These are phyloP conservation scores for Albizia julibrissin DNA, from an alignment of 306 rosid species.

Conservation along the genomic window DNA sequence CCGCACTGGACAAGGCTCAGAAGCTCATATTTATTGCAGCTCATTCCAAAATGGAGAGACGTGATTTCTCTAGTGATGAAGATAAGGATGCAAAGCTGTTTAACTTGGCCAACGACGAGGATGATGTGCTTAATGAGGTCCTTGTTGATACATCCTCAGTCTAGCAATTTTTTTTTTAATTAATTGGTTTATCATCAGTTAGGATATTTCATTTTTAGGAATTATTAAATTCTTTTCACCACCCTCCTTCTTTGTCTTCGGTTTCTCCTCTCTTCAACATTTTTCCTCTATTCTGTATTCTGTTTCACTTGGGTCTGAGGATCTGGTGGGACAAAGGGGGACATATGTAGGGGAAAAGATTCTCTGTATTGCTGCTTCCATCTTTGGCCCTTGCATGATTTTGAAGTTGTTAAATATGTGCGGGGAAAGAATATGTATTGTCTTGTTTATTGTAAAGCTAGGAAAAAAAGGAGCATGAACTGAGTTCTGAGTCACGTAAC, in stretches of 20 bases:
- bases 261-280: neutral
- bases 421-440: constrained; percentile 40
- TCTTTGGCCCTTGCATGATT: constrained; percentile 45
- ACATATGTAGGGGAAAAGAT: constrained; percentile 43
- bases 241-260: constrained; percentile 29
- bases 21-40: constrained; percentile 69
- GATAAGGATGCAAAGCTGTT: constrained; percentile 56
- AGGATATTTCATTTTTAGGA: constrained; percentile 45
- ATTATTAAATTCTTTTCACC: constrained; percentile 65
- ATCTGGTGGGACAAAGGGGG: constrained; percentile 27
- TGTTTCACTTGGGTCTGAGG: constrained; percentile 34
- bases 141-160: constrained; percentile 59
- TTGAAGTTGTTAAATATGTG: constrained; percentile 50
- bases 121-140: constrained; percentile 62
- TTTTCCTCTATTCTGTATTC: constrained; percentile 26
- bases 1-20: constrained; percentile 50
- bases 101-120: constrained; percentile 48
- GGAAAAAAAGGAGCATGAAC: constrained; percentile 28
- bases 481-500: constrained; percentile 19
- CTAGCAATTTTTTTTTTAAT: constrained; percentile 37
- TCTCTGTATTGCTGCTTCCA: constrained; percentile 42
- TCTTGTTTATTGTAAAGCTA: constrained; percentile 47
- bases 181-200: constrained; percentile 35
- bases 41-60: constrained; percentile 60
- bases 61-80: constrained; percentile 54